Percentiles rank a stretch among this genome's conserved stretches.
phyloP scores from a whole-genome alignment of 176 grass and related monocot species.

The Paspalum notatum region DNA sequence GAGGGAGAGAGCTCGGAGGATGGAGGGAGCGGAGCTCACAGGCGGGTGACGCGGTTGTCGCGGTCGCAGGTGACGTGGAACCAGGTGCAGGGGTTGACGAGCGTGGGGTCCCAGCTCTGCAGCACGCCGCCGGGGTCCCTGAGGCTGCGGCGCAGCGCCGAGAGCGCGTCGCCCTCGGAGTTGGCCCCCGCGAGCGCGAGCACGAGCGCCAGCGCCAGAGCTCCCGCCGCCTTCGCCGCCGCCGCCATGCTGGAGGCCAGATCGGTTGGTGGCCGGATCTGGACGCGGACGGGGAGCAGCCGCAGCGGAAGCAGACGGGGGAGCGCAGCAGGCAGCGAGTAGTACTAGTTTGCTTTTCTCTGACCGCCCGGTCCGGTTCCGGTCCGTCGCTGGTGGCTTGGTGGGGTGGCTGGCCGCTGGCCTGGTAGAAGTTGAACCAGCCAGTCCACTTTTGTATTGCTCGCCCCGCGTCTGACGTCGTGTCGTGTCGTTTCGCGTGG shows the following conservation, averaged over 20 bases:
- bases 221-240: slow-evolving; percentile 8
- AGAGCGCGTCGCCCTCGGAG: slow-evolving; percentile 89
- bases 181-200: slow-evolving; percentile 54
- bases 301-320: slow-evolving; percentile 10
- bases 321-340: neutral
- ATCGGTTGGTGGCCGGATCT: slow-evolving; percentile 35
- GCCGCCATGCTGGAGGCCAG: slow-evolving; percentile 14
- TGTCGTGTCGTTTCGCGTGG: neutral
- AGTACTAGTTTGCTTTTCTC: neutral
- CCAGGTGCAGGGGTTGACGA: slow-evolving; percentile 98
- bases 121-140: slow-evolving; percentile 89
- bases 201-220: slow-evolving; percentile 35
- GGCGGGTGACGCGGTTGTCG: slow-evolving; percentile 78
- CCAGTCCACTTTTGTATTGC: slow-evolving; percentile 32
- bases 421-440: neutral
- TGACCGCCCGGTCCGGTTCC: neutral
- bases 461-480: slow-evolving; percentile 3
- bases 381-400: neutral
- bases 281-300: slow-evolving; percentile 7
- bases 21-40: slow-evolving; percentile 42
- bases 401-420: neutral
- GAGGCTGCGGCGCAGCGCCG: slow-evolving; percentile 74
- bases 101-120: slow-evolving; percentile 95
- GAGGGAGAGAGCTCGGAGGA: too few relatives aligned
- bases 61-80: slow-evolving; percentile 92